phyloP scores from a whole-genome alignment of 352 stramenopile species.

The Globisporangium barbulae region DNA sequence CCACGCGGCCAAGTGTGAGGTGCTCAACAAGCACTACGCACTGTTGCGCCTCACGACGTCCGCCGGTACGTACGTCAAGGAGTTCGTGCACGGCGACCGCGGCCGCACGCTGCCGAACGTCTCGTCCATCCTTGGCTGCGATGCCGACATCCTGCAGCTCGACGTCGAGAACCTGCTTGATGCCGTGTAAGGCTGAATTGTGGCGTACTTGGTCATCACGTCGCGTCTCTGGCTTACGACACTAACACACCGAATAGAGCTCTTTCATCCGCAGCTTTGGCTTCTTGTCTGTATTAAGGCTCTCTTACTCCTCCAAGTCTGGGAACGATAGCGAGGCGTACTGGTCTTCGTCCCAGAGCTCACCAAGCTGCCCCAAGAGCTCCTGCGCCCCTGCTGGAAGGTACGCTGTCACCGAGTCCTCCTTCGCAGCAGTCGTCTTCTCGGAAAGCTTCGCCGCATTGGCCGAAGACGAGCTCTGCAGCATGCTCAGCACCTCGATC shows the following conservation, averaged over 20 bases:
- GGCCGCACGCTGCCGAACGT: slow-evolving; percentile 96
- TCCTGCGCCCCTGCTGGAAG: slow-evolving; percentile 28
- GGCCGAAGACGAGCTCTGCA: slow-evolving; percentile 45
- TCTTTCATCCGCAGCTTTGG: not conserved
- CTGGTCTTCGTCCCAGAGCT: slow-evolving; percentile 80
- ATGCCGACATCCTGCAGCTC: slow-evolving; percentile 97
- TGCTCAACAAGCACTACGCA: slow-evolving; percentile 97
- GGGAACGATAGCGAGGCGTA: slow-evolving; percentile 76
- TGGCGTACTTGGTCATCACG: not conserved
- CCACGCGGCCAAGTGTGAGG: slow-evolving; percentile 78
- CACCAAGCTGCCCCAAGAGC: slow-evolving; percentile 61
- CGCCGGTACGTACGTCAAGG: slow-evolving; percentile 98
- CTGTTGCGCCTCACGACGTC: slow-evolving; percentile 93
- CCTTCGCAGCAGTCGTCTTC: slow-evolving; percentile 23
- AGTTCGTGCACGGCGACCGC: slow-evolving; percentile 99
- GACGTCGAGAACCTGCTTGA: slow-evolving; percentile 93
- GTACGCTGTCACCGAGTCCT: slow-evolving; percentile 10
- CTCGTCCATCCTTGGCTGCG: slow-evolving; percentile 82
- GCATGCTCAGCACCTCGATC: slow-evolving; percentile 53
- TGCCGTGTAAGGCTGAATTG: slow-evolving; percentile 24
- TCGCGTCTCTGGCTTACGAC: not conserved
- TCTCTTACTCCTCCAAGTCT: slow-evolving; percentile 2
- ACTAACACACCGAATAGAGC: not conserved
- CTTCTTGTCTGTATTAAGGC: not conserved
- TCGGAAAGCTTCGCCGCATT: slow-evolving; percentile 21